phyloP scores from a whole-genome alignment of 164 flowering plant genomes.

The Tetracentron sinense region DNA sequence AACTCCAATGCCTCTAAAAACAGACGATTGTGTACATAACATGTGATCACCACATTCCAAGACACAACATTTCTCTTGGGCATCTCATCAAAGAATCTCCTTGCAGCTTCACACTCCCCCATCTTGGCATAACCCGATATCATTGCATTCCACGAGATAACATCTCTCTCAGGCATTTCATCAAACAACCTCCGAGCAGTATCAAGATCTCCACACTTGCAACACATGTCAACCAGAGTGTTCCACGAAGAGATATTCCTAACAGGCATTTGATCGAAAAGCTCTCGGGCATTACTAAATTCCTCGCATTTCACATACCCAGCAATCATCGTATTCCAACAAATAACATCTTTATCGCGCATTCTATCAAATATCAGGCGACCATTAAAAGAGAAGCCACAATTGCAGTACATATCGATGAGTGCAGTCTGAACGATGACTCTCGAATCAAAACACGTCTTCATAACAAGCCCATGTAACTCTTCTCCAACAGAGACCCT shows the following conservation, averaged over 20 bases:
- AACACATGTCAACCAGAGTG: constrained; percentile 26
- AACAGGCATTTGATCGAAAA: constrained; percentile 26
- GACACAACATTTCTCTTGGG: constrained; percentile 30
- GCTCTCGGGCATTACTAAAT: constrained; percentile 13
- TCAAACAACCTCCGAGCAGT: constrained; percentile 21
- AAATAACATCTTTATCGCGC: constrained; percentile 24
- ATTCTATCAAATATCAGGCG: constrained; percentile 22
- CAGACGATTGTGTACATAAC: constrained; percentile 18
- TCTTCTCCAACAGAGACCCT: constrained; percentile 18
- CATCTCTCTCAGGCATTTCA: constrained; percentile 25
- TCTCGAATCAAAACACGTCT: constrained; percentile 10
- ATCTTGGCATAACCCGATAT: constrained; percentile 23
- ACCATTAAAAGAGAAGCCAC: constrained; percentile 13
- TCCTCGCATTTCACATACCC: constrained; percentile 26
- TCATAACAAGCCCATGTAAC: constrained; percentile 25
- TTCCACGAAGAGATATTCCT: constrained; percentile 29
- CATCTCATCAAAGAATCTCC: constrained; percentile 22
- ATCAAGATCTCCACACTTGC: constrained; percentile 25
- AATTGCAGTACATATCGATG: constrained; percentile 24
- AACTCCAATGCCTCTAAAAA: constrained; percentile 27
- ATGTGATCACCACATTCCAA: constrained; percentile 29
- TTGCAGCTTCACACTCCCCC: constrained; percentile 19
- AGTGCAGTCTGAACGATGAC: constrained; percentile 24
- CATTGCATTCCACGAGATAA: constrained; percentile 31
- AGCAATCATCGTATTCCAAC: constrained; percentile 33